phyloP scores from a whole-genome alignment of 1,284 basidiomycete genomes.

The Ceratorhiza oryzae-sativae region DNA sequence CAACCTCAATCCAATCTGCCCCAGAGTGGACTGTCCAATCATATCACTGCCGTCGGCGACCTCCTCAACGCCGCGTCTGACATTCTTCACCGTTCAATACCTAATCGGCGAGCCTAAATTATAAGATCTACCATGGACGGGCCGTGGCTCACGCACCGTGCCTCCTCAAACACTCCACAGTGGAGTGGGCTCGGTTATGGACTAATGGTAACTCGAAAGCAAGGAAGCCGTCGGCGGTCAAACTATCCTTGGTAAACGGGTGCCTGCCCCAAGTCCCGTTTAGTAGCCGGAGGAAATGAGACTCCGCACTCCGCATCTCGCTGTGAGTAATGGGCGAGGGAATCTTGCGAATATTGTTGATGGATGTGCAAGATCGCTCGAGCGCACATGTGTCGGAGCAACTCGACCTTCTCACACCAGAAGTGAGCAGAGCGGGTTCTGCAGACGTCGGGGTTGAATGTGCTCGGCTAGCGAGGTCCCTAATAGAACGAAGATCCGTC shows the following conservation, averaged over 20 bases:
- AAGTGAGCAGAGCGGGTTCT: too few species aligned
- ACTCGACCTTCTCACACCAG: background rate
- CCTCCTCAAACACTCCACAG: conserved; percentile 22
- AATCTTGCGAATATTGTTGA: background rate
- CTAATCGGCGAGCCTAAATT: background rate
- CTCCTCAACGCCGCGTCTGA: conserved; percentile 22
- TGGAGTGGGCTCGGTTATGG: conserved; percentile 19
- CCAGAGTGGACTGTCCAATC: background rate
- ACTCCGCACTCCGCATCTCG: conserved; percentile 31
- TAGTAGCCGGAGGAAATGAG: conserved; percentile 25
- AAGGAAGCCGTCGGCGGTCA: conserved; percentile 19
- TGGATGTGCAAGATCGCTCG: background rate
- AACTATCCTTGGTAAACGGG: conserved; percentile 15
- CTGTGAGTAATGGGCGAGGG: conserved; percentile 1
- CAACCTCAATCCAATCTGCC: background rate
- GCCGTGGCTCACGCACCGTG: background rate
- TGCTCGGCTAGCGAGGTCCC: background rate
- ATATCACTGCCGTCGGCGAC: conserved; percentile 28
- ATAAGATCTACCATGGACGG: background rate
- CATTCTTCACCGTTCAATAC: background rate
- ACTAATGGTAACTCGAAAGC: conserved; percentile 27
- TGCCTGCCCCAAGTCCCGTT: conserved; percentile 12
- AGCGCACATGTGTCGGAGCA: background rate
- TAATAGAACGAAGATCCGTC: background rate
- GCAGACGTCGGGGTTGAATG: conserved; percentile 12